Conservation (phyloP, 306 rosid species). For the Gastrolobium bilobum region DNA sequence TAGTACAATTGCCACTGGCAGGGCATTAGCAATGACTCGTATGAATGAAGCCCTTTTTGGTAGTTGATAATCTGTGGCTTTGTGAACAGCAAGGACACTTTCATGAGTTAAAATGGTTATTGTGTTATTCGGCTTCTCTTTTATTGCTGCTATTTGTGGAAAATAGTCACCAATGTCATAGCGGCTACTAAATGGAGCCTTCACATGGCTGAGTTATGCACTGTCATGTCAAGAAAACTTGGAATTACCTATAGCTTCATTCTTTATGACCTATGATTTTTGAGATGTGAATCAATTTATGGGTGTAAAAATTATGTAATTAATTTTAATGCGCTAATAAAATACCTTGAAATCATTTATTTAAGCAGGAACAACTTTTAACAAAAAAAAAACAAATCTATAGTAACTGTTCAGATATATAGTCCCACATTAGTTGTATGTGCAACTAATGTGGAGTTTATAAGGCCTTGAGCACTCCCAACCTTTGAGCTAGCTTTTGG, state of each 20-base stretch:
- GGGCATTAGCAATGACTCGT: background rate
- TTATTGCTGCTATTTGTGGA: constrained; percentile 50
- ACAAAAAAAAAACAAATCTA: background rate
- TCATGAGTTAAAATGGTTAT: background rate
- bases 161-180: constrained; percentile 42
- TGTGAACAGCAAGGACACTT: constrained; percentile 43
- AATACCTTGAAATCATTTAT: background rate
- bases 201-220: constrained; percentile 43
- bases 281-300: background rate
- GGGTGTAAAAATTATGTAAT: background rate
- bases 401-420: too few relatives aligned
- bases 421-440: too few relatives aligned
- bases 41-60: constrained; percentile 38
- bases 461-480: too few relatives aligned
- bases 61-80: constrained; percentile 44
- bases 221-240: constrained; percentile 10
- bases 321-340: background rate
- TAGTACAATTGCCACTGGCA: background rate
- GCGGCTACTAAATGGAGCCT: constrained; percentile 55
- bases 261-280: background rate
- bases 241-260: constrained; percentile 15
- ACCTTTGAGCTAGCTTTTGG: too few relatives aligned
- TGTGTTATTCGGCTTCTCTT: constrained; percentile 14
- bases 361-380: background rate
- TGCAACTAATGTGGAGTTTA: too few relatives aligned